Base-by-base conservation (phyloP, 768 basidiomycete species). In the Polyporus arcularius region DNA sequence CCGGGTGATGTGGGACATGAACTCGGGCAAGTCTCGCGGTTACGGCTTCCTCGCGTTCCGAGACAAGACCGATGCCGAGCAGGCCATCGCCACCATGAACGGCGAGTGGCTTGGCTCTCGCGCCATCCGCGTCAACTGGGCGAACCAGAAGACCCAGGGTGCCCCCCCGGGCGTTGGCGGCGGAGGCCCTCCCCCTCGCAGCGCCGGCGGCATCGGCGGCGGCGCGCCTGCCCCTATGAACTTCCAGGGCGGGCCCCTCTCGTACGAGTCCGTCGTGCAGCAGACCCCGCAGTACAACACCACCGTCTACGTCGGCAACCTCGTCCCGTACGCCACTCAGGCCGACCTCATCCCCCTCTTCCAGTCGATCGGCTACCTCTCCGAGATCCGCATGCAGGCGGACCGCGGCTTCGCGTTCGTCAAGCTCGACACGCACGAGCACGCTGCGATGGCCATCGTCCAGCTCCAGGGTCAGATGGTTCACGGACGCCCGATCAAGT, bases 1-100 rank as follows among this genome's bases (percentile, higher is more conserved):
- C 52, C 87, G 97, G 38, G 97, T 98, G 62, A 98, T 98, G 96
- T 98, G 96, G 96, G 97, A 99, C 74, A 98, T 98, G 94, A 97
- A 96, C 78, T 96, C 96, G 55, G 97, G 97, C 63, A 98, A 98
- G 80, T 94, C 90, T 70, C 90, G 96, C 70, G 96, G 96, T 43
- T 98, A 98, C 72, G 96, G 96, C 53, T 98, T 98, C 84, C 85
- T 98, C 65, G 96, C 96, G 3, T 98, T 98, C 85, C 85, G 96
- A 70, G 97, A 99, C 81, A 96, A 96, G 78, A 94, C 96, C 54
- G 97, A 99, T 70, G 97, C 97, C 35, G 97, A 99, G 74, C 97
- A 98, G 75, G 97, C 97, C 45, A 99, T 99, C 73, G 91, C 92
- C 35, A 96, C 96, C 62, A 99, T 99, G 97, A 99, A 99, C 72